Evolutionary conservation across 2,329 filamentous ascomycete genomes (phyloP).

Genomic region (Pestalotiopsis sp.): DNA sequence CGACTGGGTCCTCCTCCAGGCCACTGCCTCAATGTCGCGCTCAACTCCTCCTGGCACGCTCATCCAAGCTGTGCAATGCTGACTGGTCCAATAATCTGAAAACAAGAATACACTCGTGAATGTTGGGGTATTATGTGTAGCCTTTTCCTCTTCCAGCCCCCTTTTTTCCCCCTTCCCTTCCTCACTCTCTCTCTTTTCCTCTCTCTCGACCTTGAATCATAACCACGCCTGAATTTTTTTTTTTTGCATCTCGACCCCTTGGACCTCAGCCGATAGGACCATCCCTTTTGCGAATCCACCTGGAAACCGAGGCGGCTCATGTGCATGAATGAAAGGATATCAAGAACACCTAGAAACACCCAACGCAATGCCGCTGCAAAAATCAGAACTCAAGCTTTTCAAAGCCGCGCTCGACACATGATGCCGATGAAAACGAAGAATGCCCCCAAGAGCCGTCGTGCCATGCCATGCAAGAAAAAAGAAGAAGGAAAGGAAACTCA

Average conservation of each 20-base stretch:
- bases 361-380: constrained; percentile 33
- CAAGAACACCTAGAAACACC: constrained; percentile 31
- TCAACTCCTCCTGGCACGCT: background rate
- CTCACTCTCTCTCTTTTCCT: too few species aligned
- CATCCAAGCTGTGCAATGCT: background rate
- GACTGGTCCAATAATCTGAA: background rate
- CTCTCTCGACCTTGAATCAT: background rate
- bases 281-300: background rate
- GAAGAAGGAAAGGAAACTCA: background rate
- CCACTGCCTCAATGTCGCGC: background rate
- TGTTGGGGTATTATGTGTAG: constrained; percentile 7
- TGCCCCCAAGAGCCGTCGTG: constrained; percentile 25
- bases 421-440: constrained; percentile 13
- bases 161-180: too few species aligned
- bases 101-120: background rate
- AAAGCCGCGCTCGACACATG: background rate
- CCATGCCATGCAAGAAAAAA: constrained; percentile 26
- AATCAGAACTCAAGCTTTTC: constrained; percentile 23
- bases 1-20: background rate
- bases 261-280: background rate
- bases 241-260: background rate
- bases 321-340: constrained; percentile 2
- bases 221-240: background rate
- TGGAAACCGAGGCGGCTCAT: background rate
- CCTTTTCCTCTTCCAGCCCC: background rate